Evolutionary conservation across 805 yeast genomes (phyloP), one percentile per base, ranked within the genome.

Genomic region (Nakazawaea pomicola): DNA sequence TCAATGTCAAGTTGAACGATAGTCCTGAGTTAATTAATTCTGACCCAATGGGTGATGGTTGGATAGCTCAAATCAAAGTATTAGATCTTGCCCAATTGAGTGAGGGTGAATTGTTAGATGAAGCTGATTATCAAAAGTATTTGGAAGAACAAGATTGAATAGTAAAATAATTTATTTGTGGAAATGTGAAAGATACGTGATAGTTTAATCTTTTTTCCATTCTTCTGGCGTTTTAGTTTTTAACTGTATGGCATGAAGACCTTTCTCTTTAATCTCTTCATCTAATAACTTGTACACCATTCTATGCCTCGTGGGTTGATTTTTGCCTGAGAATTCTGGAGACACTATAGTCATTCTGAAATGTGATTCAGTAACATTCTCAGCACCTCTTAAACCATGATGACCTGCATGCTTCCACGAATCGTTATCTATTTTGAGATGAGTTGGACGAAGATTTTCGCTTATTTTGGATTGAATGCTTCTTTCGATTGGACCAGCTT

Each of bases 11-110:
- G 18, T 72, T 93, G 51, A 82, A 76, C 48, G 76, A 74, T 38
- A 67, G 72, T 46, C 97, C 99, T 27, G 80, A 78, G 44, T 67
- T 88, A 53, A 77, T 93, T 55, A 91, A 90, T 65, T 64, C 68
- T 49, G 97, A 89, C 57, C 97, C 99, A 36, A 72, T 85, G 80
- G 97, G 97, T 41, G 80, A 78, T 44, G 98, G 95, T 28, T 91
- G 96, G 96, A 76, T 91, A 48, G 87, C 85, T 41, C 85, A 87
- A 65, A 63, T 91, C 50, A 73, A 82, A 62, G 63, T 85, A 45
- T 49, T 56, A 17, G 67, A 72, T 50, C 66, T 68, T 12, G 60
- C 52, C 2, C 65, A 61, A n/a, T 47, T 49, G n/a, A 45, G 52
- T n/a, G 53, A 56, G 24, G 72, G 60, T 38, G 76, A 68, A 11